Evolutionary conservation across 345 rosid species (phyloP).

Genomic region (Lepidium aucheri): DNA sequence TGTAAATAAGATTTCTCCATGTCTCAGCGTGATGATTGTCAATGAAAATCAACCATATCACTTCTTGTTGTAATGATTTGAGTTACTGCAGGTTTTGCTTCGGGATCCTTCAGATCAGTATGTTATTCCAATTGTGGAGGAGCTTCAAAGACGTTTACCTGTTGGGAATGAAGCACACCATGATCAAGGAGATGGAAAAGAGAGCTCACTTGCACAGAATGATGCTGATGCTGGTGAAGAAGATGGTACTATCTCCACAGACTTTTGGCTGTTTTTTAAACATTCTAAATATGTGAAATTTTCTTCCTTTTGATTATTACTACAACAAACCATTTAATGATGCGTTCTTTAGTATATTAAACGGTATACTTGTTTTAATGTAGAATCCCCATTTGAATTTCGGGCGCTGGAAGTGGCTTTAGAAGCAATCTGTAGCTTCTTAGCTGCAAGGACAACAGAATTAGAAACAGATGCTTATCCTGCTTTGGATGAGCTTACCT

Average conservation of each 20-base stretch:
- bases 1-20: background rate
- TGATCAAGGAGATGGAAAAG: conserved; percentile 47
- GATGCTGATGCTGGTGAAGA: conserved; percentile 79
- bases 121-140: conserved; percentile 83
- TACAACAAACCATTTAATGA: background rate
- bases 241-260: conserved; percentile 52
- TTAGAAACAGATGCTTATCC: conserved; percentile 93
- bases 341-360: background rate
- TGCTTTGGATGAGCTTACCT: conserved; percentile 92
- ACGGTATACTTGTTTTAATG: conserved; percentile 16
- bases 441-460: conserved; percentile 84
- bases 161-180: conserved; percentile 24
- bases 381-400: conserved; percentile 84
- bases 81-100: conserved; percentile 55
- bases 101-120: conserved; percentile 75
- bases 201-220: conserved; percentile 33
- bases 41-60: background rate
- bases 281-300: background rate
- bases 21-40: background rate
- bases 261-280: background rate
- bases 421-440: conserved; percentile 92
- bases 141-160: conserved; percentile 78
- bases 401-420: conserved; percentile 88
- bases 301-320: background rate
- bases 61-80: background rate